phyloP scores from a whole-genome alignment of 2,329 filamentous ascomycete genomes.

The Diaporthe citrichinensis region DNA sequence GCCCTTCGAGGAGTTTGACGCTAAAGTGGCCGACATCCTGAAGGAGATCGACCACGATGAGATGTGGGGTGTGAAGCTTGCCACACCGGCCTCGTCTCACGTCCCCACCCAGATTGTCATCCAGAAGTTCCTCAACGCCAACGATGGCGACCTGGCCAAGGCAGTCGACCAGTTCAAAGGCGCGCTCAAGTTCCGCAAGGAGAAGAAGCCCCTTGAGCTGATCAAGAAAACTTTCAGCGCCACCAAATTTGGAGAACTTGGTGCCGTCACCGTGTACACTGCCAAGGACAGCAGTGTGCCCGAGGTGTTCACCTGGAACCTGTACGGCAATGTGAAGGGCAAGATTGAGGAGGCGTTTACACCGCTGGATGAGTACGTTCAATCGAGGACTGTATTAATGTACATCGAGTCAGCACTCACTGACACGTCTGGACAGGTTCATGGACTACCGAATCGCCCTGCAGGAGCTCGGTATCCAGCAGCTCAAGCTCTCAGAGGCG shows the following conservation, averaged over 20 bases:
- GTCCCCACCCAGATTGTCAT: slow-evolving; percentile 86
- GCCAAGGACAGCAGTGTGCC: slow-evolving; percentile 55
- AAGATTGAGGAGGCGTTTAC: slow-evolving; percentile 85
- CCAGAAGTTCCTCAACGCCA: slow-evolving; percentile 95
- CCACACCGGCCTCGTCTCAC: slow-evolving; percentile 60
- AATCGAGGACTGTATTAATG: too few relatives aligned
- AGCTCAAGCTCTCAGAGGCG: slow-evolving; percentile 78
- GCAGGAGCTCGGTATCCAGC: slow-evolving; percentile 78
- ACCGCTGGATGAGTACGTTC: slow-evolving; percentile 80
- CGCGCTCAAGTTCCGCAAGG: slow-evolving; percentile 87
- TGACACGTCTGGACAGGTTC: slow-evolving; percentile 70
- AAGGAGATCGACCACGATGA: slow-evolving; percentile 74
- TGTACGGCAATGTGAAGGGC: slow-evolving; percentile 90
- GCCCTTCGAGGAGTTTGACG: slow-evolving; percentile 69
- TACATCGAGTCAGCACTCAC: not conserved
- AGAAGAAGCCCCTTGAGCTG: slow-evolving; percentile 78
- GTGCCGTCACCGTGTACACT: slow-evolving; percentile 83
- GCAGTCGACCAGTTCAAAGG: slow-evolving; percentile 84
- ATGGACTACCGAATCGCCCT: slow-evolving; percentile 90
- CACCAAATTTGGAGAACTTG: slow-evolving; percentile 81
- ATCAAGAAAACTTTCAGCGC: slow-evolving; percentile 75
- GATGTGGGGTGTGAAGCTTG: slow-evolving; percentile 88
- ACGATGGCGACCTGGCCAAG: slow-evolving; percentile 80
- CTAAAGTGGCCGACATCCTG: slow-evolving; percentile 70
- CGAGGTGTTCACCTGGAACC: slow-evolving; percentile 89